Base-by-base conservation (phyloP, 192 early-diverging fungal species). In the Martensiomyces pterosporus region DNA sequence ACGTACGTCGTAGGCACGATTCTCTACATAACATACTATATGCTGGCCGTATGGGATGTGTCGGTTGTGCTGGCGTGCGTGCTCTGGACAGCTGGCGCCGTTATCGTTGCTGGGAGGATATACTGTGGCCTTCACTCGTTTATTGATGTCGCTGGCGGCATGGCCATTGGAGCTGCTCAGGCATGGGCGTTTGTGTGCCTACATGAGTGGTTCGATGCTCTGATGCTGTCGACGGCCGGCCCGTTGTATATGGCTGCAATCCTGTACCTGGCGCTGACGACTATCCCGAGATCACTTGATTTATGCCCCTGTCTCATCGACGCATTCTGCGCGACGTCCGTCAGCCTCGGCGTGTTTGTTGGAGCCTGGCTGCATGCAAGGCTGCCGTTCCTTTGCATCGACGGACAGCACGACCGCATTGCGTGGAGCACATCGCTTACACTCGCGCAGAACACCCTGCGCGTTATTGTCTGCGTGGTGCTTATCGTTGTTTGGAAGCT, bases 81-180 rank as follows among this genome's bases (percentile, higher is more conserved):
- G n/a, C 48, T 79, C 22, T 81, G 80, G 52, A 46, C 60, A 6
- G 56, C 79, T 9, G 58, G 70, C 12, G 52, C 52, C 0, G 47
- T 82, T 9, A 86, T 96, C 24, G 78, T 83, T 4, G 51, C 81
- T 57, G 86, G 88, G 16, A 75, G 93, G 21, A 65, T 96, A 8
- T 85, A 92, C 55, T 91, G 86, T 55, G 93, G 91, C 3, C 87
- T 96, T 81, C 93, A 96, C 74, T 84, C 82, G 3, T 64, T 90
- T 29, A 77, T 88, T 27, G 90, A 92, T 49, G 76, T 90, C 18
- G 41, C 64, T 7, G 90, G 86, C 44, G 93, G 91, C 15, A 57
- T 68, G 13, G 43, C 82, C 7, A 61, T 93, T 32, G 93, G 87
- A 19, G 52, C 60, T 17, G 38, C 55, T 0, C 62, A 92, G 18